These are phyloP conservation scores for Cinnamomum micranthum DNA, from an alignment of 164 flowering plant genomes.

Conservation along the genomic window DNA sequence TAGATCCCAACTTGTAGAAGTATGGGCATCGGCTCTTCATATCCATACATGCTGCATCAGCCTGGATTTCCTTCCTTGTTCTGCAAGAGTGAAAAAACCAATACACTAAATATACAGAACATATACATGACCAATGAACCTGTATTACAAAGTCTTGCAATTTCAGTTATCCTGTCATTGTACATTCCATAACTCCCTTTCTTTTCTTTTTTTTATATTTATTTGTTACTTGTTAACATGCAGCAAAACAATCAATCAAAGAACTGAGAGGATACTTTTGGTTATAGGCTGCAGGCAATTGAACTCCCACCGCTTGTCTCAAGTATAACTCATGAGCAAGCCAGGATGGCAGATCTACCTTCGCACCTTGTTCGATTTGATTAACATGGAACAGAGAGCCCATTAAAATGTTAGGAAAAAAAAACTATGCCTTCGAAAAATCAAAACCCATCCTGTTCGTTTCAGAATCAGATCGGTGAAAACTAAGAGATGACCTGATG, in stretches of 20 bases:
- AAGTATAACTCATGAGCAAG: conserved; percentile 70
- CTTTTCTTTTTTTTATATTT: not conserved
- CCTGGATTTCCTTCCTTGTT: conserved; percentile 87
- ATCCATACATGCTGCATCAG: conserved; percentile 87
- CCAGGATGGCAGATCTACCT: conserved; percentile 90
- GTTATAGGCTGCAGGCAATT: conserved; percentile 64
- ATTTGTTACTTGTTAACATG: not conserved
- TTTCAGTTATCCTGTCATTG: not conserved
- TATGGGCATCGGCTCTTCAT: conserved; percentile 61
- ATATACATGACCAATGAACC: not conserved
- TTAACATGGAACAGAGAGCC: conserved; percentile 2
- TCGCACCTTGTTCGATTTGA: conserved; percentile 85
- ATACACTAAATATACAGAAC: not conserved
- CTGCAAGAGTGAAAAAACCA: conserved; percentile 26
- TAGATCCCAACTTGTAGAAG: conserved; percentile 92
- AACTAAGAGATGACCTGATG: too few species aligned
- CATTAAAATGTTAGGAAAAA: not conserved
- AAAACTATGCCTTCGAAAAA: too few species aligned
- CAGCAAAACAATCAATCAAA: not conserved
- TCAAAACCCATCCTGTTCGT: conserved; percentile 44
- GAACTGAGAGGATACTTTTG: conserved; percentile 43
- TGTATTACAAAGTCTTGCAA: not conserved
- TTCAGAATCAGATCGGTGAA: conserved; percentile 48
- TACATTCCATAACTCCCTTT: not conserved
- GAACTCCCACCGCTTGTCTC: conserved; percentile 57